Percentiles rank a stretch among this genome's conserved stretches.
Evolutionary conservation across 805 yeast genomes (phyloP).

Genomic region (Candida hispaniensis): DNA sequence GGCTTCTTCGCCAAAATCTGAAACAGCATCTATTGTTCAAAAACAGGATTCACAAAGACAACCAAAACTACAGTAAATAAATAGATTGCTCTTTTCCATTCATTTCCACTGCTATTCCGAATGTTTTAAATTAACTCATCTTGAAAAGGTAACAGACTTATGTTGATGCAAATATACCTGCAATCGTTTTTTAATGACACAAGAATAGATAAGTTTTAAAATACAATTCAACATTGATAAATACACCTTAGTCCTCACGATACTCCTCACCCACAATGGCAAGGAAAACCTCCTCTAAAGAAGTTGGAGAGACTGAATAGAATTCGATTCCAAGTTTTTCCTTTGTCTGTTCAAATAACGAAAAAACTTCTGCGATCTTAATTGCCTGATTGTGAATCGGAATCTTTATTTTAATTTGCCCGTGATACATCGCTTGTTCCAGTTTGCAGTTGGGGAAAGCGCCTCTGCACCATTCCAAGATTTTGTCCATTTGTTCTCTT

Average conservation of each 20-base stretch:
- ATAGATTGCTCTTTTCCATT: no score
- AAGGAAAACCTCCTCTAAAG: constrained; percentile 29
- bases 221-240: no score
- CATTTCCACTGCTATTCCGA: constrained; percentile 1
- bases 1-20: no score
- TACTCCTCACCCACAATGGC: constrained; percentile 24
- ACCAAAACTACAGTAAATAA: no score
- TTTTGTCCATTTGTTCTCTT: constrained; percentile 22
- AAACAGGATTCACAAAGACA: no score
- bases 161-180: no score
- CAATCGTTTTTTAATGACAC: no score
- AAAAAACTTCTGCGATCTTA: constrained; percentile 20
- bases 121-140: neutral
- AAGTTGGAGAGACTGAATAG: constrained; percentile 27
- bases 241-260: no score
- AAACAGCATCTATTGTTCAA: no score
- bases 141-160: no score
- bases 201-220: no score
- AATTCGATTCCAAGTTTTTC: constrained; percentile 22
- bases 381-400: constrained; percentile 19
- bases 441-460: constrained; percentile 23
- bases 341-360: constrained; percentile 19
- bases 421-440: constrained; percentile 28
- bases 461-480: constrained; percentile 22
- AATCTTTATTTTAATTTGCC: constrained; percentile 27